These are phyloP conservation scores for Pseudozyma thailandica DNA, from an alignment of 1,284 basidiomycete genomes.

Conservation along the genomic window DNA sequence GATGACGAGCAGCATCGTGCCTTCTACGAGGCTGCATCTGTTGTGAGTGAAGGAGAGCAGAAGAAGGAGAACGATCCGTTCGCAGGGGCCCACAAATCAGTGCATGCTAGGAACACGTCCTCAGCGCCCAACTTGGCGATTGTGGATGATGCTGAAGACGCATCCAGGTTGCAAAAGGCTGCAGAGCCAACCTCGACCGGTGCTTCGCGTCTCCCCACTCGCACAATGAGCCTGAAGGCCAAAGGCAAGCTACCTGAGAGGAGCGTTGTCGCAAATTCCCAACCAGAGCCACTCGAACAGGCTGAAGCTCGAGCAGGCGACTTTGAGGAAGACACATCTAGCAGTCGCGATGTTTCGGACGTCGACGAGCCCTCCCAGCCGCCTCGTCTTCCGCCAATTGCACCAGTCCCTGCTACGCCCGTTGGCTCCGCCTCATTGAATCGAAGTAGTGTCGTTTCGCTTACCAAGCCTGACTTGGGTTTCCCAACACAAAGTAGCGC, in stretches of 20 bases:
- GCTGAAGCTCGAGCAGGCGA: slow-evolving; percentile 22
- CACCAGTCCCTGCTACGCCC: neutral
- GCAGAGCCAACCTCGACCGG: neutral
- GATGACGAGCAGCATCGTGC: slow-evolving; percentile 38
- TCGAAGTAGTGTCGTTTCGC: slow-evolving; percentile 1
- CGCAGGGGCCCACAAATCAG: slow-evolving; percentile 16
- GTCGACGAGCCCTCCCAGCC: slow-evolving; percentile 7
- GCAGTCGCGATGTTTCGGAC: slow-evolving; percentile 44
- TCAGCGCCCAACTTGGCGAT: slow-evolving; percentile 27
- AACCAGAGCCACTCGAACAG: too few relatives aligned
- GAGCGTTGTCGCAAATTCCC: too few relatives aligned
- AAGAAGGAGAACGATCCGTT: slow-evolving; percentile 12
- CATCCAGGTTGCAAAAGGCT: too few relatives aligned
- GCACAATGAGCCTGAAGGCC: slow-evolving; percentile 28
- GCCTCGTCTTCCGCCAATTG: neutral
- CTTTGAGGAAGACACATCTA: slow-evolving; percentile 46
- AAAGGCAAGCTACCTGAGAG: slow-evolving; percentile 41
- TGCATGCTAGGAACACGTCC: slow-evolving; percentile 28
- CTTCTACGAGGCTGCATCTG: slow-evolving; percentile 19
- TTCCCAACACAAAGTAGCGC: neutral
- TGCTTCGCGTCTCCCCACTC: slow-evolving; percentile 2
- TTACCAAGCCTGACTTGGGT: neutral
- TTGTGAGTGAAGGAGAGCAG: neutral
- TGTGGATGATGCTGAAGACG: neutral
- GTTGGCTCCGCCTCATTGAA: neutral